A percentile compares a stretch with the other conserved stretches of the same genome.
Conservation (phyloP, 2,329 filamentous ascomycete species). For the Aureobasidium mangrovei region DNA sequence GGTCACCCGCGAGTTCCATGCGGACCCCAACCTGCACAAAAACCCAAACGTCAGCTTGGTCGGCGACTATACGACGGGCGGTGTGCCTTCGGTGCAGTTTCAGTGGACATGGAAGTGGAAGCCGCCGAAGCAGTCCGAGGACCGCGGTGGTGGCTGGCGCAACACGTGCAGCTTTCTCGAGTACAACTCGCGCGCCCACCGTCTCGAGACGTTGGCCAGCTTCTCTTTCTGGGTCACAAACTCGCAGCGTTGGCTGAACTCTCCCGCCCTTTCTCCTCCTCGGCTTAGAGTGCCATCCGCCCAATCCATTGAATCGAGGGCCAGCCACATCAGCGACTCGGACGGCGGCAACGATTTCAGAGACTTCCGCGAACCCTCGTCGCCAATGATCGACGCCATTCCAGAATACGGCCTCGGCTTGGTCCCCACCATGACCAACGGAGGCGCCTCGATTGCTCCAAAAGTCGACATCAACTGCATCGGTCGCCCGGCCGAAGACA, state of each 20-base stretch:
- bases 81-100: slow-evolving; percentile 76
- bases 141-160: slow-evolving; percentile 85
- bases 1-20: slow-evolving; percentile 90
- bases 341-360: slow-evolving; percentile 45
- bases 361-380: slow-evolving; percentile 36
- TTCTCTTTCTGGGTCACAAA: slow-evolving; percentile 91
- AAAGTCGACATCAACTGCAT: slow-evolving; percentile 76
- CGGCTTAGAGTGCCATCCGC: slow-evolving; percentile 76
- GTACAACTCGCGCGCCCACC: slow-evolving; percentile 88
- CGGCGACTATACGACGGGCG: slow-evolving; percentile 80
- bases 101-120: slow-evolving; percentile 98
- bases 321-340: slow-evolving; percentile 50
- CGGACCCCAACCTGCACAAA: slow-evolving; percentile 94
- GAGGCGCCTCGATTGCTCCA: slow-evolving; percentile 37
- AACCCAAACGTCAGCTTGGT: slow-evolving; percentile 92
- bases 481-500: slow-evolving; percentile 68
- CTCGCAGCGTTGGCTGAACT: slow-evolving; percentile 34
- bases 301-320: slow-evolving; percentile 74
- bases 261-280: slow-evolving; percentile 58
- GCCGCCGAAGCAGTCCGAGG: slow-evolving; percentile 72
- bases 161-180: slow-evolving; percentile 97
- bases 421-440: slow-evolving; percentile 30
- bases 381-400: slow-evolving; percentile 39
- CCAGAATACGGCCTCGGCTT: slow-evolving; percentile 39
- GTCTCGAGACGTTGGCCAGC: slow-evolving; percentile 75